phyloP scores from a whole-genome alignment of 108 stramenopile genomes.

The Licmophora abbreviata region DNA sequence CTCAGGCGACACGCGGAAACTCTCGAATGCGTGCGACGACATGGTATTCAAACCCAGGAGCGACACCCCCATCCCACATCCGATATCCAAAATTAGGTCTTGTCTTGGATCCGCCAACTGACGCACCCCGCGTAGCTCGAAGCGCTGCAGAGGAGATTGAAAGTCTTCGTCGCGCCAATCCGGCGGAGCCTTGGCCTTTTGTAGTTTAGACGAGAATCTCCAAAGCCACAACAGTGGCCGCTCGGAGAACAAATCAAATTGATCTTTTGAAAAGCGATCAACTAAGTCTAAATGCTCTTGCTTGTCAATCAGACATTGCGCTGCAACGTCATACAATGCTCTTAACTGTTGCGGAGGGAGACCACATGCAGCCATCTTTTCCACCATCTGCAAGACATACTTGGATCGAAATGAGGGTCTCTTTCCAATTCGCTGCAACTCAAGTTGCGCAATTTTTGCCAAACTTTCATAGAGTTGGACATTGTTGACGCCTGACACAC shows the following conservation, averaged over 20 bases:
- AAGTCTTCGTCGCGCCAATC: neutral
- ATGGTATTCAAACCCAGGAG: slow-evolving; percentile 39
- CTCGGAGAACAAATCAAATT: slow-evolving; percentile 1
- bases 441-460: slow-evolving; percentile 28
- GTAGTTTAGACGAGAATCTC: slow-evolving; percentile 9
- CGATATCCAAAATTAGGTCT: slow-evolving; percentile 71
- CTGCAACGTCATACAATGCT: slow-evolving; percentile 12
- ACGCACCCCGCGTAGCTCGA: slow-evolving; percentile 29
- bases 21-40: neutral
- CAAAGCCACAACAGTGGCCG: slow-evolving; percentile 10
- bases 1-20: neutral
- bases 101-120: slow-evolving; percentile 42
- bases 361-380: slow-evolving; percentile 58
- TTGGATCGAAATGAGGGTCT: slow-evolving; percentile 47
- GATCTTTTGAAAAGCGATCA: neutral
- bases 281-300: neutral
- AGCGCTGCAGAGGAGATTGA: neutral
- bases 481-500: slow-evolving; percentile 43
- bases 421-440: slow-evolving; percentile 41
- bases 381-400: slow-evolving; percentile 52
- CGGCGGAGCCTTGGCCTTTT: neutral
- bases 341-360: slow-evolving; percentile 8
- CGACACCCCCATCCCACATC: slow-evolving; percentile 73
- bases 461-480: slow-evolving; percentile 28
- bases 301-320: slow-evolving; percentile 7